Evolutionary conservation across 148 eudicot species (phyloP).

Genomic region (Persicaria tinctoria): DNA sequence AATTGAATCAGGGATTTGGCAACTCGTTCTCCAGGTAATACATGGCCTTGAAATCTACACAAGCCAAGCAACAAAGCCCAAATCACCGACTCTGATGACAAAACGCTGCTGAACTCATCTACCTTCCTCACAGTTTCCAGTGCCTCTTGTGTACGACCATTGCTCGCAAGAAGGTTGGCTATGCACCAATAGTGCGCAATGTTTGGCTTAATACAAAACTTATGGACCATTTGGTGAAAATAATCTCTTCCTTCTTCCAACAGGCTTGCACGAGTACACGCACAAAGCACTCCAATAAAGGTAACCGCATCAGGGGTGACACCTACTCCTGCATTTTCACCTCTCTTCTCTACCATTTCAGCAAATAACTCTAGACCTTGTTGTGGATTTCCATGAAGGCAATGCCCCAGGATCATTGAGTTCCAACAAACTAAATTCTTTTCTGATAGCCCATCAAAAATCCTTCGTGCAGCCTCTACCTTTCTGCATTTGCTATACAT

Average conservation of each 20-base stretch:
- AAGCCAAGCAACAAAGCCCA: slow-evolving; percentile 7
- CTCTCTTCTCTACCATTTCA: slow-evolving; percentile 28
- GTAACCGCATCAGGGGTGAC: slow-evolving; percentile 59
- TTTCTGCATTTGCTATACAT: slow-evolving; percentile 75
- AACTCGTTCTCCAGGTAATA: slow-evolving; percentile 43
- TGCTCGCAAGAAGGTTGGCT: slow-evolving; percentile 60
- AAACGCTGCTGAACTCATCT: slow-evolving; percentile 19
- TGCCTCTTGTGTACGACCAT: slow-evolving; percentile 55
- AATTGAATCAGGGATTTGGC: slow-evolving; percentile 46
- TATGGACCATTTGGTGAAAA: slow-evolving; percentile 49
- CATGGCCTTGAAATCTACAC: slow-evolving; percentile 9
- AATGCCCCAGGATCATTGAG: slow-evolving; percentile 72
- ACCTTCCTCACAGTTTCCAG: slow-evolving; percentile 37
- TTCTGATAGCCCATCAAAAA: slow-evolving; percentile 34
- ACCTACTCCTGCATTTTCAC: slow-evolving; percentile 7
- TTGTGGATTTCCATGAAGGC: slow-evolving; percentile 58
- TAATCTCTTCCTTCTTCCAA: slow-evolving; percentile 47
- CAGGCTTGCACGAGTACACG: slow-evolving; percentile 53
- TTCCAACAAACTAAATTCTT: slow-evolving; percentile 69
- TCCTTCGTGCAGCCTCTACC: slow-evolving; percentile 39
- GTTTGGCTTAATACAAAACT: slow-evolving; percentile 51
- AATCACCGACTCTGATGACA: slow-evolving; percentile 29
- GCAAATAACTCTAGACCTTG: slow-evolving; percentile 53
- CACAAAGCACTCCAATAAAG: slow-evolving; percentile 60
- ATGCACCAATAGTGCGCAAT: slow-evolving; percentile 82